phyloP scores from a whole-genome alignment of 2,329 filamentous ascomycete genomes.

The Sclerotinia subarctica region DNA sequence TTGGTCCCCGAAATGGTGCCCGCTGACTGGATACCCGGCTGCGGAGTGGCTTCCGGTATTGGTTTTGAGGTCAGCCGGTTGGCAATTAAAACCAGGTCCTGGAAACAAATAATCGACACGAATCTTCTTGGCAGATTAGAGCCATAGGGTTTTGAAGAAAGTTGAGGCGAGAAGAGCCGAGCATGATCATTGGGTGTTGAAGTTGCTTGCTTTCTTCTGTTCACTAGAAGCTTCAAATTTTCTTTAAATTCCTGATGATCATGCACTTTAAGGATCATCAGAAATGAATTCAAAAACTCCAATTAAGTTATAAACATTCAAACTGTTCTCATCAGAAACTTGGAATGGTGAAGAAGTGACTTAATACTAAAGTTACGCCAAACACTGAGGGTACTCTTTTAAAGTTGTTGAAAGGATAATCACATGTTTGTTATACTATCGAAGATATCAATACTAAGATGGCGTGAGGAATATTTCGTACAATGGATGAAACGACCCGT shows the following conservation, averaged over 20 bases:
- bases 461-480: not conserved
- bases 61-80: not conserved
- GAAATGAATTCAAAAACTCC: not conserved
- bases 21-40: not conserved
- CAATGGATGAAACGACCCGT: no score
- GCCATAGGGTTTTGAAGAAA: not conserved
- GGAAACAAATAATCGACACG: not conserved
- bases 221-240: no score
- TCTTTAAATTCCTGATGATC: not conserved
- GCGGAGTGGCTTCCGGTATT: not conserved
- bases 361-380: not conserved
- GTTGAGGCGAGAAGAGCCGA: not conserved
- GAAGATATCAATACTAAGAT: not conserved
- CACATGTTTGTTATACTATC: not conserved
- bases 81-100: not conserved
- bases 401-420: not conserved
- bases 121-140: not conserved
- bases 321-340: not conserved
- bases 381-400: not conserved
- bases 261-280: no score
- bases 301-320: not conserved
- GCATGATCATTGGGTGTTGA: not conserved
- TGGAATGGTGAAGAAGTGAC: no score
- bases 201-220: not conserved
- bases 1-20: not conserved